Conservation (phyloP, 2,329 filamentous ascomycete species). For the Metarhizium sp. region DNA sequence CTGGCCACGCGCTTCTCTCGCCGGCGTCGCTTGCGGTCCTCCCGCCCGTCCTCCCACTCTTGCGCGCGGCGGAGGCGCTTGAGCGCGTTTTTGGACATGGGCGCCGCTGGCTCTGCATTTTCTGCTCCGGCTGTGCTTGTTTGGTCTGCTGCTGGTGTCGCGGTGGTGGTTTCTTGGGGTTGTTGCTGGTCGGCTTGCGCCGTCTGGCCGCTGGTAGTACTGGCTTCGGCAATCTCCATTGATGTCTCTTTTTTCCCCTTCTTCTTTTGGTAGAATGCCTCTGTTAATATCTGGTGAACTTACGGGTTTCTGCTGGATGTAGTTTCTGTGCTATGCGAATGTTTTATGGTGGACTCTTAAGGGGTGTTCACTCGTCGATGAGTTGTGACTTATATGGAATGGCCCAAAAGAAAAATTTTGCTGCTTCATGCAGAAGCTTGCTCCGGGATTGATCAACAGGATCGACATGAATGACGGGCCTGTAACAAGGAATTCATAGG, state of each 20-base stretch:
- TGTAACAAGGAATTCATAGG: too few species aligned
- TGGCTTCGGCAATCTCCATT: neutral
- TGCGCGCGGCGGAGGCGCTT: constrained; percentile 68
- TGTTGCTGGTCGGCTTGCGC: neutral
- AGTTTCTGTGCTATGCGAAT: too few species aligned
- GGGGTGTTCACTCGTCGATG: too few species aligned
- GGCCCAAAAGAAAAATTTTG: too few species aligned
- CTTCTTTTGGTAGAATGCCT: too few species aligned
- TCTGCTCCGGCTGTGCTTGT: neutral
- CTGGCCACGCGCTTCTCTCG: constrained; percentile 45
- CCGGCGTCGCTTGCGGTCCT: constrained; percentile 42
- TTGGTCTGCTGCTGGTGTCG: neutral
- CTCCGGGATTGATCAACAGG: too few species aligned
- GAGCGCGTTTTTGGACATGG: constrained; percentile 73
- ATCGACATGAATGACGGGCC: too few species aligned
- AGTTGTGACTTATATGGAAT: too few species aligned
- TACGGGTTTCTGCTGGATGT: too few species aligned
- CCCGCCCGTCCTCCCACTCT: constrained; percentile 66
- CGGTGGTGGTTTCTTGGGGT: neutral
- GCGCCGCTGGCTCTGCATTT: constrained; percentile 1
- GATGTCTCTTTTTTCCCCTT: neutral
- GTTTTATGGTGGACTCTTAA: too few species aligned
- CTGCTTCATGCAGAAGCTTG: too few species aligned
- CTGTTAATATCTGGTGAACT: too few species aligned
- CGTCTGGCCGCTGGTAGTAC: neutral